Percentiles rank a stretch among this genome's conserved stretches.
Conservation (phyloP, 1,139 yeast genomes). For the Pichia sp. region DNA sequence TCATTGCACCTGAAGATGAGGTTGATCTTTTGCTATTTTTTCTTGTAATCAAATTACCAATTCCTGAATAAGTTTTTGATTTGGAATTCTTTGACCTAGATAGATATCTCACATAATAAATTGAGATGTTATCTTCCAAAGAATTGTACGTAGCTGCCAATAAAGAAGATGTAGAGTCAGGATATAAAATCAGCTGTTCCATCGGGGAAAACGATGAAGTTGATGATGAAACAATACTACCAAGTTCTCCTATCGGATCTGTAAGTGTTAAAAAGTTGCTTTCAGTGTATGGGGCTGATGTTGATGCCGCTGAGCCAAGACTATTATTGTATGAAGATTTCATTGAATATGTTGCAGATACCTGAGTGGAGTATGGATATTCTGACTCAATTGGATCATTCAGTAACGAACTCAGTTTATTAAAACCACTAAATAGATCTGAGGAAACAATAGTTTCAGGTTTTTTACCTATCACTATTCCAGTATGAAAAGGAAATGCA, state of each 20-base stretch:
- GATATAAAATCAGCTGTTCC: conserved; percentile 53
- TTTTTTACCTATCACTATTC: conserved; percentile 36
- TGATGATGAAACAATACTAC: conserved; percentile 63
- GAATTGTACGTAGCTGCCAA: conserved; percentile 51
- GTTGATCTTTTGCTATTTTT: conserved; percentile 22
- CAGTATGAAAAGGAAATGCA: conserved; percentile 57
- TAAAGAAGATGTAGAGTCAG: conserved; percentile 33
- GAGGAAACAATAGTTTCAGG: conserved; percentile 13
- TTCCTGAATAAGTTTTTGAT: conserved; percentile 14
- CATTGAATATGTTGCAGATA: conserved; percentile 5
- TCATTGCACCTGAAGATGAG: conserved; percentile 24
- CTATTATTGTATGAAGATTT: not conserved
- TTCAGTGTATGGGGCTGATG: conserved; percentile 15
- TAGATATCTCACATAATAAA: conserved; percentile 49
- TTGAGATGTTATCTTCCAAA: conserved; percentile 36
- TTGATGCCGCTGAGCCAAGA: conserved; percentile 11
- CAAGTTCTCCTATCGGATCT: conserved; percentile 66
- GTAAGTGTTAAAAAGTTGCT: conserved; percentile 49
- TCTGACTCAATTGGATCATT: conserved; percentile 7
- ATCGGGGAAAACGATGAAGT: conserved; percentile 55
- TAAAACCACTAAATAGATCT: not conserved
- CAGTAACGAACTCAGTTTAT: not conserved
- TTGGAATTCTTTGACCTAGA: conserved; percentile 15
- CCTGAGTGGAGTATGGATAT: conserved; percentile 10
- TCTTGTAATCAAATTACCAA: conserved; percentile 14